These are phyloP conservation scores for Parmelia sp. DNA, from an alignment of 495 filamentous ascomycete genomes.

Conservation along the genomic window DNA sequence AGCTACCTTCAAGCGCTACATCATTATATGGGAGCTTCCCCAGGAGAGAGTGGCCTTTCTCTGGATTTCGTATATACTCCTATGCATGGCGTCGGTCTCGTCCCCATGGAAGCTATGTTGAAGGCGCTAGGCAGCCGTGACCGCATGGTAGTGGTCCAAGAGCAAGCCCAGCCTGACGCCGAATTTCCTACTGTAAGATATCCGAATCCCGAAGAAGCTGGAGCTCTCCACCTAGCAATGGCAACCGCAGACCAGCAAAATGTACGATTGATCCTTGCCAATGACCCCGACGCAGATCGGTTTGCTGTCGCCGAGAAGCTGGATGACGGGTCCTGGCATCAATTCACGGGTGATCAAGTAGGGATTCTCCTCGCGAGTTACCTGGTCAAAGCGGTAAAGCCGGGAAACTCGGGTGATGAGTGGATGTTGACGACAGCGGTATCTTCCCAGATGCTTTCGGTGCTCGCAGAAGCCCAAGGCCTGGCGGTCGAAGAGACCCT, in stretches of 20 bases:
- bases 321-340: constrained; percentile 47
- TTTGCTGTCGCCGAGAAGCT: constrained; percentile 61
- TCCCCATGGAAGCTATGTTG: constrained; percentile 41
- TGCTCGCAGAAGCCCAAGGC: constrained; percentile 49
- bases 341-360: constrained; percentile 64
- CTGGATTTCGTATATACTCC: constrained; percentile 56
- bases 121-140: constrained; percentile 42
- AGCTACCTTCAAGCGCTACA: constrained; percentile 42
- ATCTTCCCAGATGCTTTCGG: constrained; percentile 57
- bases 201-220: constrained; percentile 67
- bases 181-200: constrained; percentile 66
- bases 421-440: constrained; percentile 59
- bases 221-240: constrained; percentile 60
- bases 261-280: constrained; percentile 53
- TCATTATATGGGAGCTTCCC: neutral
- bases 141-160: constrained; percentile 39
- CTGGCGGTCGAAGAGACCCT: constrained; percentile 59
- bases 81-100: constrained; percentile 60
- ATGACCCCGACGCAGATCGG: constrained; percentile 68
- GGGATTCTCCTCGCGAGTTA: constrained; percentile 55
- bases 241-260: constrained; percentile 45
- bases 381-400: constrained; percentile 25
- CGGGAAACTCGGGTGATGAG: constrained; percentile 24
- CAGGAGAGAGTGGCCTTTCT: neutral
- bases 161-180: constrained; percentile 55